Evolutionary conservation across 2,329 filamentous ascomycete genomes (phyloP).

Genomic region (Colletotrichum sp.): DNA sequence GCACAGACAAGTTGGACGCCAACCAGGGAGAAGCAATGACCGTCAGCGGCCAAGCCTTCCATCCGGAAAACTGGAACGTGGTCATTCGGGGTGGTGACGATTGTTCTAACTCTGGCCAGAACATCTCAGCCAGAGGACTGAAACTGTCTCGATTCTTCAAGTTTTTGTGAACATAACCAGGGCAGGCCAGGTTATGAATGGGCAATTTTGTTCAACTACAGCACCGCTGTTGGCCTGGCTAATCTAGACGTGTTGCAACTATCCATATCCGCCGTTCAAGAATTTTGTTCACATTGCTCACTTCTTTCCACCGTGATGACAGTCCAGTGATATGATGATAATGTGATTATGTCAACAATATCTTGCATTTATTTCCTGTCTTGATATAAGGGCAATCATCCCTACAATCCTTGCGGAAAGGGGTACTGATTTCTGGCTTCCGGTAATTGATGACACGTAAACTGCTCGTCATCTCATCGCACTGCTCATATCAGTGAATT

Average conservation of each 20-base stretch:
- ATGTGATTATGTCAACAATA: too few species aligned
- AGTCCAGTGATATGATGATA: too few species aligned
- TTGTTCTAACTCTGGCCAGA: not conserved
- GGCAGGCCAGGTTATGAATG: not conserved
- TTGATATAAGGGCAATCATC: too few species aligned
- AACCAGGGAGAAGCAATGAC: slow-evolving; percentile 1
- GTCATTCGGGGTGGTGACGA: not conserved
- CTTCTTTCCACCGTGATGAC: too few species aligned
- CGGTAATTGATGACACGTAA: too few species aligned
- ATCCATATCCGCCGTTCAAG: not conserved
- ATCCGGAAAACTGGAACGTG: slow-evolving; percentile 1
- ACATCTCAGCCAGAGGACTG: not conserved
- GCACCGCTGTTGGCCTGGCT: not conserved
- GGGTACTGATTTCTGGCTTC: too few species aligned
- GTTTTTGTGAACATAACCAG: not conserved
- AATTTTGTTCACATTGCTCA: too few species aligned
- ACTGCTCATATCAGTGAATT: not conserved
- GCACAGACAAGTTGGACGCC: slow-evolving; percentile 5
- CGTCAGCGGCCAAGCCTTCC: slow-evolving; percentile 9
- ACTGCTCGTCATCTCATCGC: not conserved
- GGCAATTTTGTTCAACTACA: not conserved
- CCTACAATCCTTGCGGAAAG: too few species aligned
- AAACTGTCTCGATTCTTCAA: not conserved
- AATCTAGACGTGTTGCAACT: not conserved
- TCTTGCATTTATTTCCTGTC: too few species aligned